Evolutionary conservation across 2,329 filamentous ascomycete genomes (phyloP).

Genomic region (Pseudogymnoascus pannorum): DNA sequence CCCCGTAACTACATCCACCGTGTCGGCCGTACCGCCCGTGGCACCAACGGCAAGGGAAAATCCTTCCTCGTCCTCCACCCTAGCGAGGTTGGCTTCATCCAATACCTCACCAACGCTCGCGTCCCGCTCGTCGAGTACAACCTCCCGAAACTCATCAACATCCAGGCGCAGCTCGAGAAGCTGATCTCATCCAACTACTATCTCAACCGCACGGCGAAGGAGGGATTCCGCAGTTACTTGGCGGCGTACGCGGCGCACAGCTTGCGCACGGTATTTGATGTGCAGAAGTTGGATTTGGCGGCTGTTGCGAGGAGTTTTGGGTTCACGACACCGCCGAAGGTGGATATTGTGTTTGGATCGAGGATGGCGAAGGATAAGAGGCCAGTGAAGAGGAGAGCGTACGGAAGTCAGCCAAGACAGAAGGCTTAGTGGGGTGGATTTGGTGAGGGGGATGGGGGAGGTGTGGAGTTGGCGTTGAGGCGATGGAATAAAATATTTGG

Average conservation of each 20-base stretch:
- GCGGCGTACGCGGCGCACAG: constrained; percentile 90
- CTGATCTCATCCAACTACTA: constrained; percentile 95
- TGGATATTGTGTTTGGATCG: constrained; percentile 71
- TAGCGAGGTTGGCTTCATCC: constrained; percentile 84
- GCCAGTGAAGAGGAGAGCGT: constrained; percentile 56
- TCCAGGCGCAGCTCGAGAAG: constrained; percentile 87
- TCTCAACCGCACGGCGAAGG: constrained; percentile 76
- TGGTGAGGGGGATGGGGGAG: not conserved
- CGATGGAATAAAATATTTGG: not conserved
- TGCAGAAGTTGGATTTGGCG: constrained; percentile 72
- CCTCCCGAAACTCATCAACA: constrained; percentile 88
- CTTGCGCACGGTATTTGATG: constrained; percentile 75
- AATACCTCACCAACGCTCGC: constrained; percentile 81
- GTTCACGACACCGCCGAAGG: constrained; percentile 66
- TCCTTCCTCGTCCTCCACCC: constrained; percentile 92
- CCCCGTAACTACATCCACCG: constrained; percentile 90
- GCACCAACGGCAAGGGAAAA: constrained; percentile 73
- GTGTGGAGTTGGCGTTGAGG: constrained; percentile 20
- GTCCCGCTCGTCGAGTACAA: constrained; percentile 96
- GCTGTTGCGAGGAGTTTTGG: constrained; percentile 83
- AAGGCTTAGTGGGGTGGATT: constrained; percentile 36
- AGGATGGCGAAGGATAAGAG: constrained; percentile 71
- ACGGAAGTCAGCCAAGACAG: constrained; percentile 73
- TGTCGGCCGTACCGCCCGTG: constrained; percentile 88
- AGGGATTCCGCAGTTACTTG: constrained; percentile 80